A percentile compares a stretch with the other conserved stretches of the same genome.
Conservation (phyloP, 2,329 filamentous ascomycete genomes). For the Fulvia fulva region DNA sequence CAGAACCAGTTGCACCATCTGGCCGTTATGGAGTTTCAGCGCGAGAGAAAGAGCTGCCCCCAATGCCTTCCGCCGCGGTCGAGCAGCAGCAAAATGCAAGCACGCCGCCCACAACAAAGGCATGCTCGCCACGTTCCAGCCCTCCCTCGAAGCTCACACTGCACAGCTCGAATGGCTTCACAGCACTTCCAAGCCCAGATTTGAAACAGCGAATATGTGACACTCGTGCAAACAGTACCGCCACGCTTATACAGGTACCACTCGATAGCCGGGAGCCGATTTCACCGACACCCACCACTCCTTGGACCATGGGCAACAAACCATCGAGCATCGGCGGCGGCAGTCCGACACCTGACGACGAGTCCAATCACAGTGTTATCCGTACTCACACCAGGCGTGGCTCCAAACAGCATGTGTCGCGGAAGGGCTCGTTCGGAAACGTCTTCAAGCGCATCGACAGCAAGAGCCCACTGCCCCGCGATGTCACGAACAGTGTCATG, state of each 20-base stretch:
- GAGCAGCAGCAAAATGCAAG: slow-evolving; percentile 9
- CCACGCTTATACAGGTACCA: slow-evolving; percentile 21
- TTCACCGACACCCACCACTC: slow-evolving; percentile 19
- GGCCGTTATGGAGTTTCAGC: neutral
- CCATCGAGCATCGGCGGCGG: slow-evolving; percentile 20
- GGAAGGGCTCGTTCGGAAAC: slow-evolving; percentile 29
- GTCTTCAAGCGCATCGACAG: slow-evolving; percentile 32
- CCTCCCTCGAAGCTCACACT: slow-evolving; percentile 22
- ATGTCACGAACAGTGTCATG: slow-evolving; percentile 25
- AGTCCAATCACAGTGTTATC: slow-evolving; percentile 22
- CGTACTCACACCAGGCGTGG: slow-evolving; percentile 7
- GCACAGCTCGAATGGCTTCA: slow-evolving; percentile 26
- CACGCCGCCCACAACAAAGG: slow-evolving; percentile 10
- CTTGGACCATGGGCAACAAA: slow-evolving; percentile 30
- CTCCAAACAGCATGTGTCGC: slow-evolving; percentile 21
- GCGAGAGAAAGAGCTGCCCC: neutral
- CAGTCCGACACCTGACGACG: slow-evolving; percentile 21
- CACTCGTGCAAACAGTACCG: slow-evolving; percentile 14
- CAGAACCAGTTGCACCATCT: neutral
- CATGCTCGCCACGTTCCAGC: slow-evolving; percentile 27
- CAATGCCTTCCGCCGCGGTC: neutral
- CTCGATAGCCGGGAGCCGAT: slow-evolving; percentile 20
- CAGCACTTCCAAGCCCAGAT: slow-evolving; percentile 18
- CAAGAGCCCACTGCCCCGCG: slow-evolving; percentile 22
- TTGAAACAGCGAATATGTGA: slow-evolving; percentile 26